phyloP scores from a whole-genome alignment of 257 asterid species.

The Solanum commersonii region DNA sequence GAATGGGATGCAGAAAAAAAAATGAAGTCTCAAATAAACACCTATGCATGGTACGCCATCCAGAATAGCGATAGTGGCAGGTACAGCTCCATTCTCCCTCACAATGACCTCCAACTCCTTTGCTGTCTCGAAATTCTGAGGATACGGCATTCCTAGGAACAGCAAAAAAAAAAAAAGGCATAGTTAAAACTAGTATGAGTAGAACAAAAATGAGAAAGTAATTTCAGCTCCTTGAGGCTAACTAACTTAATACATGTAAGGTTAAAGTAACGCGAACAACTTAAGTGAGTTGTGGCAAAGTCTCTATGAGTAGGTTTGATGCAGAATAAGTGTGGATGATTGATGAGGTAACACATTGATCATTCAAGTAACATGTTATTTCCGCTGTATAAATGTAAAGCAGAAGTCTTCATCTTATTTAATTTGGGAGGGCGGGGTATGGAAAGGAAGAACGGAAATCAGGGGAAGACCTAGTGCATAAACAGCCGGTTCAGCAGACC shows the following conservation, averaged over 20 bases:
- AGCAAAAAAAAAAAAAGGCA: not conserved
- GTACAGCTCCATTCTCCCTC: slow-evolving; percentile 71
- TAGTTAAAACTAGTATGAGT: not conserved
- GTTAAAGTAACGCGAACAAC: not conserved
- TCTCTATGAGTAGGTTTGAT: not conserved
- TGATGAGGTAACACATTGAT: not conserved
- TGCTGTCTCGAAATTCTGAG: slow-evolving; percentile 82
- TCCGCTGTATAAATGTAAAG: not conserved
- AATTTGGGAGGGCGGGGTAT: not conserved
- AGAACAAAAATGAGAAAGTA: not conserved
- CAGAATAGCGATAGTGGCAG: slow-evolving; percentile 90
- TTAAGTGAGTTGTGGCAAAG: not conserved
- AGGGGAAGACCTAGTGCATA: not conserved
- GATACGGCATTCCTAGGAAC: slow-evolving; percentile 87
- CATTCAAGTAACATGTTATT: not conserved
- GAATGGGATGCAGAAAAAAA: not conserved
- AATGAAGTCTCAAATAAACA: slow-evolving; percentile 11
- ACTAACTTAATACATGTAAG: not conserved
- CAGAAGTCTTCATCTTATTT: not conserved
- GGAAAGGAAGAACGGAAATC: not conserved
- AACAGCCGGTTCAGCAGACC: not conserved
- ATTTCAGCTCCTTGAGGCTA: not conserved
- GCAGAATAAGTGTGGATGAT: not conserved
- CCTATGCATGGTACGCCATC: slow-evolving; percentile 81
- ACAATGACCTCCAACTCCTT: slow-evolving; percentile 71